These are phyloP conservation scores for Arabis hirsuta DNA, from an alignment of 345 rosid species.

Conservation along the genomic window DNA sequence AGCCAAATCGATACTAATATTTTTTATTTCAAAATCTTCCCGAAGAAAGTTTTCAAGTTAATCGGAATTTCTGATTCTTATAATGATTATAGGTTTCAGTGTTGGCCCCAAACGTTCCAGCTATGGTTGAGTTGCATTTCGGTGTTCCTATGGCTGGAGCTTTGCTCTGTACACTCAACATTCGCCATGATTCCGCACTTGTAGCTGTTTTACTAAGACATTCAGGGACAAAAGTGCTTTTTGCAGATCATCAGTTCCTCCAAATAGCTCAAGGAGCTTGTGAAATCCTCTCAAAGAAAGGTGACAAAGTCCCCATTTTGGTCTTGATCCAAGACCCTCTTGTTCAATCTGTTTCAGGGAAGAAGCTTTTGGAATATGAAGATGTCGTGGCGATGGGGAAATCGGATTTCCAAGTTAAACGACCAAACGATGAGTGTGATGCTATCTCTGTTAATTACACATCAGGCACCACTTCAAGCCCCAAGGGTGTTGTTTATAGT, in stretches of 20 bases:
- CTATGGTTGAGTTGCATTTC: constrained; percentile 84
- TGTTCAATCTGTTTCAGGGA: constrained; percentile 10
- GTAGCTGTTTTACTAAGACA: constrained; percentile 60
- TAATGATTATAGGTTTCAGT: constrained; percentile 59
- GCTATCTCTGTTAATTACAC: constrained; percentile 85
- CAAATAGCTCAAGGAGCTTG: constrained; percentile 62
- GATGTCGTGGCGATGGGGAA: constrained; percentile 55
- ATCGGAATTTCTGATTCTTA: neutral
- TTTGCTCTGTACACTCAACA: constrained; percentile 72
- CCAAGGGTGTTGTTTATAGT: constrained; percentile 87
- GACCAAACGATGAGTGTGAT: constrained; percentile 71
- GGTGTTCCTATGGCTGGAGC: constrained; percentile 88
- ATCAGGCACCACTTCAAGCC: constrained; percentile 88
- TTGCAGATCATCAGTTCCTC: constrained; percentile 67
- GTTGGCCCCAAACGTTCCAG: constrained; percentile 75
- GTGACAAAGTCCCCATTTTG: constrained; percentile 47
- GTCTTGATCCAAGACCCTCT: constrained; percentile 55
- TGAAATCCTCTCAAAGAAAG: constrained; percentile 46
- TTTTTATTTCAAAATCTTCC: too few relatives aligned
- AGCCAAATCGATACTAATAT: neutral
- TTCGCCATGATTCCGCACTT: constrained; percentile 70
- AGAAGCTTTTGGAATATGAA: constrained; percentile 53
- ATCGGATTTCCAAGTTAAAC: constrained; percentile 45
- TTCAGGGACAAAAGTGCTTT: constrained; percentile 63
- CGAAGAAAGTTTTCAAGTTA: too few relatives aligned